These are phyloP conservation scores for Lyophyllum shimeji DNA, from an alignment of 768 basidiomycete genomes.

Conservation along the genomic window DNA sequence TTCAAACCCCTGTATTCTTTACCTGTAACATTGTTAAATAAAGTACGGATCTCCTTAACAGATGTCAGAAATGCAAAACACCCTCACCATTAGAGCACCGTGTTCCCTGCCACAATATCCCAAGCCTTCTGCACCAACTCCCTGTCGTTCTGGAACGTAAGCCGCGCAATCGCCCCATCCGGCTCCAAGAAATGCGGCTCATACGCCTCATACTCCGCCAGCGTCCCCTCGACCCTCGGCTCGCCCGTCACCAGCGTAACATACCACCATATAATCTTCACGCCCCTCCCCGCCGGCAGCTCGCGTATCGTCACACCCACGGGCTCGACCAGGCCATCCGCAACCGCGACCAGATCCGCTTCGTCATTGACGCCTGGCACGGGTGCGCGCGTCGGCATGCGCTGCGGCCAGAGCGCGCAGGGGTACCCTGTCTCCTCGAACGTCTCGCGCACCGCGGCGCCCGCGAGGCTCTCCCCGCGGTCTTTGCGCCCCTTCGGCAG, in stretches of 20 bases:
- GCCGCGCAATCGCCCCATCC: conserved; percentile 30
- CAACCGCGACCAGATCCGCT: conserved; percentile 21
- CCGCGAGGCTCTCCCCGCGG: conserved; percentile 48
- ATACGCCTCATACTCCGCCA: conserved; percentile 43
- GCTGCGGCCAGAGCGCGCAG: conserved; percentile 48
- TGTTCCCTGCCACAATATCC: conserved; percentile 10
- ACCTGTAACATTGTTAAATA: too few relatives aligned
- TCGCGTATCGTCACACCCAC: conserved; percentile 30
- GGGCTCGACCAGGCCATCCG: conserved; percentile 29
- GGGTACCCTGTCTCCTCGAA: conserved; percentile 66
- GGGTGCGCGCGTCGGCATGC: conserved; percentile 58
- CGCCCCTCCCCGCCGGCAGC: conserved; percentile 21
- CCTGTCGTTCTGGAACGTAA: conserved; percentile 38
- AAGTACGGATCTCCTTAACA: too few relatives aligned
- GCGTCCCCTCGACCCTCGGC: conserved; percentile 38
- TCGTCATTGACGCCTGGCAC: conserved; percentile 39
- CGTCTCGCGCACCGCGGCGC: conserved; percentile 58
- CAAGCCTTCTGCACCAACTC: conserved; percentile 39
- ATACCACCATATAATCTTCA: conserved; percentile 57
- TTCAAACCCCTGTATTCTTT: too few relatives aligned
- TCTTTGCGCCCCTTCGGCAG: conserved; percentile 69
- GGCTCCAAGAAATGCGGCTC: conserved; percentile 36
- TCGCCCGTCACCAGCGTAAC: conserved; percentile 32
- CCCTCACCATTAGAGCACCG: background rate
- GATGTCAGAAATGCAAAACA: background rate